Conservation (phyloP, 805 yeast species). For the Peterozyma toletana region DNA sequence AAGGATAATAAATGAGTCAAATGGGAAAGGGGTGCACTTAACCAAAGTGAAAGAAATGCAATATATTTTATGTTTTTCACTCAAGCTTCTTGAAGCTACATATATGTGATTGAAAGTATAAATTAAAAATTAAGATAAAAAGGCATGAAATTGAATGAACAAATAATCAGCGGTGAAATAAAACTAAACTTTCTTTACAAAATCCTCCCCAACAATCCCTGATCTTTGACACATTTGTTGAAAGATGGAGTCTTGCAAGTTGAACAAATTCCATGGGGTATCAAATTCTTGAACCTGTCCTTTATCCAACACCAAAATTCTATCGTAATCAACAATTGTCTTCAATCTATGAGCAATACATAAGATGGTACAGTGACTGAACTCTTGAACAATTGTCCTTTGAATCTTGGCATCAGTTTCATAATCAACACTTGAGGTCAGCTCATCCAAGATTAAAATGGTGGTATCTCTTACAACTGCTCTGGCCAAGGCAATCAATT, state of each 20-base stretch:
- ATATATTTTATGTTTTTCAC: no score
- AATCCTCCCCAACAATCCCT: conserved; percentile 33
- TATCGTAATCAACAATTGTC: conserved; percentile 55
- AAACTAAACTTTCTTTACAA: conserved; percentile 10
- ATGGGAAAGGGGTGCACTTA: no score
- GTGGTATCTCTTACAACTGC: conserved; percentile 60
- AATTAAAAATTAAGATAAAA: no score
- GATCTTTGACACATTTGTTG: conserved; percentile 45
- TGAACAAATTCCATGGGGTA: conserved; percentile 40
- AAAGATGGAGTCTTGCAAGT: conserved; percentile 33
- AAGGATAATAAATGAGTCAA: no score
- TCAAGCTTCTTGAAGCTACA: no score
- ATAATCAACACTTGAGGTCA: conserved; percentile 71
- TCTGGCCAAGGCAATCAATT: conserved; percentile 60
- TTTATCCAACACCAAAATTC: conserved; percentile 49
- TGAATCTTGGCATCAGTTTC: conserved; percentile 66
- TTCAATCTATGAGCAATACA: conserved; percentile 69
- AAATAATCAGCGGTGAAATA: no score
- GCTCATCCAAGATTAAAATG: conserved; percentile 66
- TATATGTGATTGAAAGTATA: no score
- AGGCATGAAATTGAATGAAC: no score
- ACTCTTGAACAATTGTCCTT: conserved; percentile 48
- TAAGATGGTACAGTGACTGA: conserved; percentile 54
- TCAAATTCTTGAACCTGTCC: conserved; percentile 52
- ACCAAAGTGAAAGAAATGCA: no score